These are phyloP conservation scores for Ploettnerulaceae sp. DNA, from an alignment of 2,329 filamentous ascomycete genomes.

Conservation along the genomic window DNA sequence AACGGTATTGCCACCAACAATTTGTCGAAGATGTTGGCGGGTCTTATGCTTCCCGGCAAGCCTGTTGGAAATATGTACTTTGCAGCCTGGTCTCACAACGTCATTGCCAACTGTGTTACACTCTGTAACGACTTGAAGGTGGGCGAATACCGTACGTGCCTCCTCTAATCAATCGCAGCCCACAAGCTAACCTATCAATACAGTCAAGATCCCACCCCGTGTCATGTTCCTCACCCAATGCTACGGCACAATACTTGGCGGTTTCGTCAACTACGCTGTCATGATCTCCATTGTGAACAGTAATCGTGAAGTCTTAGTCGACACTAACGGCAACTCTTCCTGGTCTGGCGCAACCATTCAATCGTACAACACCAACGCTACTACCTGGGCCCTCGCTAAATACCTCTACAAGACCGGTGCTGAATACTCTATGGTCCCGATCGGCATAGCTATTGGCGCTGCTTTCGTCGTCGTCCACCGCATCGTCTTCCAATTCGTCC, in stretches of 20 bases:
- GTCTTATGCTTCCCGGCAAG: constrained; percentile 41
- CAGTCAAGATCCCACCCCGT: constrained; percentile 45
- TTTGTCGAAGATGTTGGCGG: constrained; percentile 48
- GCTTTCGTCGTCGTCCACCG: constrained; percentile 42
- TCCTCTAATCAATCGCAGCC: too few species aligned
- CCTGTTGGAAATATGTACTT: constrained; percentile 44
- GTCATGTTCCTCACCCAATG: constrained; percentile 43
- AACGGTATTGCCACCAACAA: constrained; percentile 56
- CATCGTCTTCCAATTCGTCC: constrained; percentile 40
- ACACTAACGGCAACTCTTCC: constrained; percentile 41
- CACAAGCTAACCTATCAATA: too few species aligned
- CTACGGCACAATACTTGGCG: constrained; percentile 40
- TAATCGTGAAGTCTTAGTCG: constrained; percentile 39
- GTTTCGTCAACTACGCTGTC: constrained; percentile 43
- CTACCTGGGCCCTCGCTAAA: constrained; percentile 45
- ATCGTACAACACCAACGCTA: constrained; percentile 41
- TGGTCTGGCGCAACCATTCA: constrained; percentile 47
- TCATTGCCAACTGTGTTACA: constrained; percentile 46
- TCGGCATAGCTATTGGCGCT: constrained; percentile 46
- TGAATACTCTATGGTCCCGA: constrained; percentile 44
- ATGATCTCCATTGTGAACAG: constrained; percentile 42
- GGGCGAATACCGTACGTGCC: constrained; percentile 56
- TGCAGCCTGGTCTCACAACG: constrained; percentile 53
- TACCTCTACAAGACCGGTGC: constrained; percentile 46
- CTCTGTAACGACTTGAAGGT: constrained; percentile 52